These are phyloP conservation scores for Xylaria intraflava DNA, from an alignment of 495 filamentous ascomycete genomes.

Conservation along the genomic window DNA sequence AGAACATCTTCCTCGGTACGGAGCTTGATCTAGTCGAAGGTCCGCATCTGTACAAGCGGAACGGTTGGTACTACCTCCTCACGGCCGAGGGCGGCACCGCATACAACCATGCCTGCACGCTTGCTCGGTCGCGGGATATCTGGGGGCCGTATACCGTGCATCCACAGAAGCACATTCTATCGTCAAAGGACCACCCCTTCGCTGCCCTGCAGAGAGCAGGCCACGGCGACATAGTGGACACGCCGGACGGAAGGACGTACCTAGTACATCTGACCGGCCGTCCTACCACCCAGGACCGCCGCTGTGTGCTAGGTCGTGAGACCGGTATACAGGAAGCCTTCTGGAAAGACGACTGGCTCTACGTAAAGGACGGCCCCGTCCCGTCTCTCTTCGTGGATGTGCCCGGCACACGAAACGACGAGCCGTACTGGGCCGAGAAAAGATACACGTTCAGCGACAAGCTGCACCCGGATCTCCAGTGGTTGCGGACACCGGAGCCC, in stretches of 20 bases:
- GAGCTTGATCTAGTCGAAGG: conserved; percentile 52
- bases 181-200: conserved; percentile 38
- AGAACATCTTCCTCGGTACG: conserved; percentile 50
- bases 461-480: conserved; percentile 49
- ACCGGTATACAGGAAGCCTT: conserved; percentile 48
- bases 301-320: conserved; percentile 51
- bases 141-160: conserved; percentile 54
- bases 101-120: conserved; percentile 47
- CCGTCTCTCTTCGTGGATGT: conserved; percentile 48
- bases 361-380: conserved; percentile 49
- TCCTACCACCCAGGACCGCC: conserved; percentile 45
- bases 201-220: conserved; percentile 48
- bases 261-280: conserved; percentile 49
- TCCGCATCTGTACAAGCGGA: conserved; percentile 53
- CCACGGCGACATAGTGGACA: conserved; percentile 55
- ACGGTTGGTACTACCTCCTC: conserved; percentile 52
- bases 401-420: conserved; percentile 41
- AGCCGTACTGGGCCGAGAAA: conserved; percentile 45
- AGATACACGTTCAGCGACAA: conserved; percentile 41
- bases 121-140: conserved; percentile 48
- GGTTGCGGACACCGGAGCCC: conserved; percentile 49
- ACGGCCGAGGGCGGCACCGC: conserved; percentile 60
- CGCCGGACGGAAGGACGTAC: conserved; percentile 50
- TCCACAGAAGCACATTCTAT: conserved; percentile 41
- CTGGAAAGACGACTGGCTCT: conserved; percentile 52